Conservation (phyloP, 768 basidiomycete species). For the Amyloporia xantha region DNA sequence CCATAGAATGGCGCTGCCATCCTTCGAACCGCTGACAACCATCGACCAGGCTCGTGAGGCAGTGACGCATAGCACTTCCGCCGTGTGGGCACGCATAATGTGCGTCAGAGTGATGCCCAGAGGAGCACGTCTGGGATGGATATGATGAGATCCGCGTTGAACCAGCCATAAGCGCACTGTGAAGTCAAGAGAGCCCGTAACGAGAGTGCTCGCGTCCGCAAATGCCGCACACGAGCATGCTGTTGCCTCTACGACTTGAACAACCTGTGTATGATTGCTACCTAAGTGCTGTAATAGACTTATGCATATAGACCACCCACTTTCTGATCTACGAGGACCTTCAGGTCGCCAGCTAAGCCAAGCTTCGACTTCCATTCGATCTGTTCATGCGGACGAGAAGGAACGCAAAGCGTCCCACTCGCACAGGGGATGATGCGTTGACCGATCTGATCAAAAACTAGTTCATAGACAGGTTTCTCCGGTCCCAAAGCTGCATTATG, state of each 20-base stretch:
- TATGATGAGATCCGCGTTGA: conserved; percentile 28
- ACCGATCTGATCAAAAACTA: conserved; percentile 52
- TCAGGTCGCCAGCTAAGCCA: conserved; percentile 45
- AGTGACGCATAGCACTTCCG: conserved; percentile 57
- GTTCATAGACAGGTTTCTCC: conserved; percentile 37
- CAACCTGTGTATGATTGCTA: conserved; percentile 36
- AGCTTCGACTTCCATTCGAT: conserved; percentile 52
- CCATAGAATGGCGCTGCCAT: conserved; percentile 86
- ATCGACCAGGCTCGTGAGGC: conserved; percentile 81
- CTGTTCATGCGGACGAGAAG: conserved; percentile 57
- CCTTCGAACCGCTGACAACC: conserved; percentile 75
- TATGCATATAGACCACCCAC: conserved; percentile 26
- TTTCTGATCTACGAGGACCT: conserved; percentile 56
- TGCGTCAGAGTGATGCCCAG: conserved; percentile 46
- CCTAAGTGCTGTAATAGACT: background rate
- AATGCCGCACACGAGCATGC: conserved; percentile 71
- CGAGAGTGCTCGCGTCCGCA: conserved; percentile 63
- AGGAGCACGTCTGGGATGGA: conserved; percentile 19
- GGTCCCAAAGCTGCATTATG: conserved; percentile 52
- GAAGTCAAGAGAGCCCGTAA: conserved; percentile 76
- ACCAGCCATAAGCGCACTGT: conserved; percentile 82
- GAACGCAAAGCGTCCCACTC: conserved; percentile 49
- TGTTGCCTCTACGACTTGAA: conserved; percentile 72
- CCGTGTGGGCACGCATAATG: conserved; percentile 76
- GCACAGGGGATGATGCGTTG: conserved; percentile 59